Evolutionary conservation across 2,329 filamentous ascomycete genomes (phyloP).

Genomic region (Pleoardoris graminearum): DNA sequence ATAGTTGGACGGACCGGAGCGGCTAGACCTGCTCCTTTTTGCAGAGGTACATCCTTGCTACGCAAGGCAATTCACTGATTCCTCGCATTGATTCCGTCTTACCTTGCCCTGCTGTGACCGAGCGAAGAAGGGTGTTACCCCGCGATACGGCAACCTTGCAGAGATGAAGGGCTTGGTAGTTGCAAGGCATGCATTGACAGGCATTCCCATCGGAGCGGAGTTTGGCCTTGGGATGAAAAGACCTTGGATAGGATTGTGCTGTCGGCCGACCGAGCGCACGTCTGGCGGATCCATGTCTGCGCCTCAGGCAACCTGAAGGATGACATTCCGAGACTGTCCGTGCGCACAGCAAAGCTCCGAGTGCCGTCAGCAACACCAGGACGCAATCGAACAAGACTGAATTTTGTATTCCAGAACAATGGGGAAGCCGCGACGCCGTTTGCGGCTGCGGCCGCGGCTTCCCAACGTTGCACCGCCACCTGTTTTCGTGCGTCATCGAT

Average conservation of each 20-base stretch:
- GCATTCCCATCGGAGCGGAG: neutral
- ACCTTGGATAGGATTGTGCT: too few species aligned
- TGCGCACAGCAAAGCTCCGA: neutral
- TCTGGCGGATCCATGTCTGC: neutral
- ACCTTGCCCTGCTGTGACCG: neutral
- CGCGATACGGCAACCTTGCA: neutral
- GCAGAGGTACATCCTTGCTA: conserved; percentile 1
- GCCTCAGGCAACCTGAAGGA: conserved; percentile 1
- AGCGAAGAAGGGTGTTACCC: neutral
- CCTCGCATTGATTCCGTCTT: neutral
- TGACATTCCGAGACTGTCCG: neutral
- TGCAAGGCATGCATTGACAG: neutral
- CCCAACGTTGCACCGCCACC: neutral
- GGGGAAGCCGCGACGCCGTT: neutral
- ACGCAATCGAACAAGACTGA: neutral
- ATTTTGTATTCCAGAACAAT: neutral
- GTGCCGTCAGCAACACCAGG: neutral
- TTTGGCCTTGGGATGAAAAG: too few species aligned
- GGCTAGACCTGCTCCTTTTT: conserved; percentile 1
- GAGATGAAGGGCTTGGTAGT: neutral
- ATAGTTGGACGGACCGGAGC: neutral
- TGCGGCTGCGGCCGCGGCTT: neutral
- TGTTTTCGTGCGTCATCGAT: neutral
- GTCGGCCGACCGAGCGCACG: too few species aligned
- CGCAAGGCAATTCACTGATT: conserved; percentile 1